Conservation (phyloP, 78 protist genomes). For the Polysphondylium violaceum region DNA sequence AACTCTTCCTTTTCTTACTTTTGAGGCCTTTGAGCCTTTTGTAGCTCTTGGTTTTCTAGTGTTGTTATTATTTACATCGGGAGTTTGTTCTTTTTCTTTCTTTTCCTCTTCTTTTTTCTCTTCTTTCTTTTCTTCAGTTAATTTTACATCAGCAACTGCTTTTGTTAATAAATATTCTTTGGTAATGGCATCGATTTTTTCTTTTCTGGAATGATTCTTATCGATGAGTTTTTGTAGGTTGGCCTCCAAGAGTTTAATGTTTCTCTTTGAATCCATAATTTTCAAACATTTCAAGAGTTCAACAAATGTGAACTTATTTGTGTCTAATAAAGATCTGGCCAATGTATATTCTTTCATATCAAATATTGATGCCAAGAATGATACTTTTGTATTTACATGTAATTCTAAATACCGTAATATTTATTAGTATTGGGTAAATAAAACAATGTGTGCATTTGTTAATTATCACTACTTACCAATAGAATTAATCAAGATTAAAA, state of each 20-base stretch:
- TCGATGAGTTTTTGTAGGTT: neutral
- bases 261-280: constrained; percentile 75
- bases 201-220: neutral
- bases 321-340: constrained; percentile 21
- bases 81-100: too few species aligned
- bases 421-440: too few species aligned
- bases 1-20: too few species aligned
- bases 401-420: constrained; percentile 42
- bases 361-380: constrained; percentile 33
- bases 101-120: too few species aligned
- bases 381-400: constrained; percentile 42
- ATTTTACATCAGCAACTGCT: too few species aligned
- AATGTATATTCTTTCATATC: constrained; percentile 18
- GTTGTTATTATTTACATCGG: too few species aligned
- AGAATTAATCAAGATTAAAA: constrained; percentile 35
- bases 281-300: constrained; percentile 71
- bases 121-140: too few species aligned
- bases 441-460: too few species aligned
- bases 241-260: neutral
- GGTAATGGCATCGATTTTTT: neutral
- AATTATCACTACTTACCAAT: constrained; percentile 32
- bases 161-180: constrained; percentile 15
- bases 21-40: too few species aligned
- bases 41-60: too few species aligned
- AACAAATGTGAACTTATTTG: constrained; percentile 53